These are phyloP conservation scores for Teratosphaeria pseudoeucalypti DNA, from an alignment of 2,329 filamentous ascomycete genomes.

Conservation along the genomic window DNA sequence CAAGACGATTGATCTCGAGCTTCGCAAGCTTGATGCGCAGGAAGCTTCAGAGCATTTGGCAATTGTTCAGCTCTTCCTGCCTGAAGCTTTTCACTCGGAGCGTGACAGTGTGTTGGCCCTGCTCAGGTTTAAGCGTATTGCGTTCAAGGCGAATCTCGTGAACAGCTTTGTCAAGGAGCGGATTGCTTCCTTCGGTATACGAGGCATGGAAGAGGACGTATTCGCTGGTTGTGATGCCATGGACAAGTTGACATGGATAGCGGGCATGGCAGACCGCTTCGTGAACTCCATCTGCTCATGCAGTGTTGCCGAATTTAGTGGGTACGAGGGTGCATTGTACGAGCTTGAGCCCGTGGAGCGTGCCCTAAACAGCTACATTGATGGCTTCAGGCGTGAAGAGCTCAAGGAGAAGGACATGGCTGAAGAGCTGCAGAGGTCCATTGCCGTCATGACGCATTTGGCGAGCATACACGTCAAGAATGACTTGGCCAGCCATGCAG, in stretches of 20 bases:
- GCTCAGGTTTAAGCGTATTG: constrained; percentile 75
- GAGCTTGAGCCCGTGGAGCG: constrained; percentile 89
- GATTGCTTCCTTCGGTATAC: constrained; percentile 55
- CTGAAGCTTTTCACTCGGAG: constrained; percentile 70
- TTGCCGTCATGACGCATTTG: constrained; percentile 78
- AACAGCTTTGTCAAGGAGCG: constrained; percentile 70
- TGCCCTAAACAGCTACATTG: constrained; percentile 78
- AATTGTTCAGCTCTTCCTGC: constrained; percentile 81
- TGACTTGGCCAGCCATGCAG: constrained; percentile 62
- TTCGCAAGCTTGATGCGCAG: constrained; percentile 76
- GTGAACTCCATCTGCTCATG: constrained; percentile 70
- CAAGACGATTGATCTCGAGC: constrained; percentile 86
- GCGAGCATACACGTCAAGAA: constrained; percentile 67
- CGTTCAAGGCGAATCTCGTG: constrained; percentile 76
- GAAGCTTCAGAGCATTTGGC: constrained; percentile 80
- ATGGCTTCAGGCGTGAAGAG: constrained; percentile 71
- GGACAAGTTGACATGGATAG: constrained; percentile 77
- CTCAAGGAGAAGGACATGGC: constrained; percentile 76
- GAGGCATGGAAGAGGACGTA: constrained; percentile 64
- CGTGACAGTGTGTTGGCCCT: constrained; percentile 80
- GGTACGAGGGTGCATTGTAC: constrained; percentile 68
- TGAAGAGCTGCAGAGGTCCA: constrained; percentile 67
- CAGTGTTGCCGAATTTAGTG: constrained; percentile 65
- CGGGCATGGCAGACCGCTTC: constrained; percentile 74
- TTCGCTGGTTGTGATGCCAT: constrained; percentile 72